Percentiles rank a stretch among this genome's conserved stretches.
Conservation (phyloP, 495 filamentous ascomycete species). For the Hypoxylon perforatum region DNA sequence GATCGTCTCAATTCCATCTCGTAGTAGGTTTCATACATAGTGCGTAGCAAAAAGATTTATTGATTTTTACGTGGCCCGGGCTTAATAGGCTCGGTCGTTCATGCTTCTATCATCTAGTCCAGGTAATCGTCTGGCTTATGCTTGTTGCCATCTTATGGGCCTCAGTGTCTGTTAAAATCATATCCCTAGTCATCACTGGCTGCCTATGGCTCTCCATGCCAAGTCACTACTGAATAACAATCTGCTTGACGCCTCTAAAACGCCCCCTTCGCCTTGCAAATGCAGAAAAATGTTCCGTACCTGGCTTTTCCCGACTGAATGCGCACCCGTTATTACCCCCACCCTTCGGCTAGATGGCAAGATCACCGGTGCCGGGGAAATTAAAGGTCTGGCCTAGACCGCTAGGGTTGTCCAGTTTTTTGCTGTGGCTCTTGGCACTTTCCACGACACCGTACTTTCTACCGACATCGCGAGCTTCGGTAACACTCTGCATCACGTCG, state of each 20-base stretch:
- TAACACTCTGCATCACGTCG: slow-evolving; percentile 72
- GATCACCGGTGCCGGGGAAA: slow-evolving; percentile 33
- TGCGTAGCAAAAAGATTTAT: slow-evolving; percentile 8
- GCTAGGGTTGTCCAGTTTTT: slow-evolving; percentile 22
- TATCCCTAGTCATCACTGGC: slow-evolving; percentile 9
- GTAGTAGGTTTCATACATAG: no score
- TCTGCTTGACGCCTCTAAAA: slow-evolving; percentile 29
- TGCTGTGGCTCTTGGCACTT: slow-evolving; percentile 47
- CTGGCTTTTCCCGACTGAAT: neutral
- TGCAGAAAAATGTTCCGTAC: slow-evolving; percentile 26
- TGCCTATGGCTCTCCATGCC: slow-evolving; percentile 7
- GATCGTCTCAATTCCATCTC: slow-evolving; percentile 8
- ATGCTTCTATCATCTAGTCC: slow-evolving; percentile 20
- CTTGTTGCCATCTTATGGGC: slow-evolving; percentile 11
- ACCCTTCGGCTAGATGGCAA: slow-evolving; percentile 22
- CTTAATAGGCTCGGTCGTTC: slow-evolving; percentile 7
- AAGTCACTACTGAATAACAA: slow-evolving; percentile 18
- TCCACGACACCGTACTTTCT: slow-evolving; percentile 76
- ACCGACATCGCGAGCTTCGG: slow-evolving; percentile 74
- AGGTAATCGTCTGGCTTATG: slow-evolving; percentile 16
- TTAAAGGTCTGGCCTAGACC: slow-evolving; percentile 15
- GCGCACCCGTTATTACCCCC: neutral
- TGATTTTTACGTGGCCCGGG: slow-evolving; percentile 1
- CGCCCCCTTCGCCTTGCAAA: slow-evolving; percentile 47
- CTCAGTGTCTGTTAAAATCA: slow-evolving; percentile 10